Conservation (phyloP, 2,329 filamentous ascomycete genomes). For the Scedosporium aurantiacum region DNA sequence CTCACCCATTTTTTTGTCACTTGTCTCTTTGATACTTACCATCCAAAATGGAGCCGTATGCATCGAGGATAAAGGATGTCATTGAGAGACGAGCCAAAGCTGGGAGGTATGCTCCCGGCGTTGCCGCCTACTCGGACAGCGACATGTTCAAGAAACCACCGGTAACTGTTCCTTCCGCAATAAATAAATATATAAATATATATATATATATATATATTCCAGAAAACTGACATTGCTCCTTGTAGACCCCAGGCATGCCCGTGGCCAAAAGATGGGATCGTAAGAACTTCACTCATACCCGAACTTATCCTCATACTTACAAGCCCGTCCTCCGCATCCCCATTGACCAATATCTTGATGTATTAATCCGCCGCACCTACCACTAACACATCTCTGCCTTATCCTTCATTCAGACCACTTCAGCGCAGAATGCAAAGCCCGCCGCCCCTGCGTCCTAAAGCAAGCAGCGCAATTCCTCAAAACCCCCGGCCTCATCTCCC, state of each 20-base stretch:
- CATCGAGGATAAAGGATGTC: conserved; percentile 45
- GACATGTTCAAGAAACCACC: conserved; percentile 51
- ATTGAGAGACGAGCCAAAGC: conserved; percentile 56
- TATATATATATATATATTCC: too few species aligned
- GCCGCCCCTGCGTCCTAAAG: conserved; percentile 66
- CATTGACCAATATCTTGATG: neutral
- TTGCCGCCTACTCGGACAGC: conserved; percentile 67
- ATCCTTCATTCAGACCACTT: conserved; percentile 35
- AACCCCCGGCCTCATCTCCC: conserved; percentile 75
- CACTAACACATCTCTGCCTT: neutral
- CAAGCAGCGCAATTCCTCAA: conserved; percentile 68
- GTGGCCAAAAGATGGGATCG: conserved; percentile 76
- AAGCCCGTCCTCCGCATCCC: neutral
- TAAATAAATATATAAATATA: too few species aligned
- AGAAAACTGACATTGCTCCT: neutral
- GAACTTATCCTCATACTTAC: neutral
- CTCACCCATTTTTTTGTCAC: neutral
- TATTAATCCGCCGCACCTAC: neutral
- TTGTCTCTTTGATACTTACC: neutral
- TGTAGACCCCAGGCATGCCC: conserved; percentile 45
- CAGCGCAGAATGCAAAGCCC: conserved; percentile 48
- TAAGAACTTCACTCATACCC: conserved; percentile 35
- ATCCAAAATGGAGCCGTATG: conserved; percentile 7
- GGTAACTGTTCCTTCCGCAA: conserved; percentile 15
- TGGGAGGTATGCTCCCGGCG: conserved; percentile 61